Conservation (phyloP, 768 basidiomycete genomes). For the Rhodosporidiobolus odoratus region DNA sequence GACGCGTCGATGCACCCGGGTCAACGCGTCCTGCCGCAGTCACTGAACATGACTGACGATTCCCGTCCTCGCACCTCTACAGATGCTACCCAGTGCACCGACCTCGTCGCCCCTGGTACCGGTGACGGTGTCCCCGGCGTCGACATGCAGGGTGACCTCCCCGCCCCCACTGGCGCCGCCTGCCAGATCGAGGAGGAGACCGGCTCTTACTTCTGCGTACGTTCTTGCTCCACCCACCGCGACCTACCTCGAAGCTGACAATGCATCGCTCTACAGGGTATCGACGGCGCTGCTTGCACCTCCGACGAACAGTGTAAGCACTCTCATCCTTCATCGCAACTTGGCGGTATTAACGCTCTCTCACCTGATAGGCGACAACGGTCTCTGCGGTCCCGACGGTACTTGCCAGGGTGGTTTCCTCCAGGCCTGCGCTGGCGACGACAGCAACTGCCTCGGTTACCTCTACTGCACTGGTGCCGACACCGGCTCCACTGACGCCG, state of each 20-base stretch:
- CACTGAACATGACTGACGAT: background rate
- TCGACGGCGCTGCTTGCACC: conserved; percentile 20
- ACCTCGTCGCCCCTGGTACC: conserved; percentile 11
- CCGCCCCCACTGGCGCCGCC: conserved; percentile 4
- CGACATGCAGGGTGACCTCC: conserved; percentile 15
- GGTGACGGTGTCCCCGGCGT: background rate
- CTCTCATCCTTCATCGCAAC: background rate
- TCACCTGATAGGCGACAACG: conserved; percentile 17
- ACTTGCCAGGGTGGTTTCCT: conserved; percentile 19
- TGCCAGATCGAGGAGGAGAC: conserved; percentile 19
- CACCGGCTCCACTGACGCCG: background rate
- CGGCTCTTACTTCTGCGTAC: conserved; percentile 24
- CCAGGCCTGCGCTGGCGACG: background rate
- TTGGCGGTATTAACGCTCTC: background rate
- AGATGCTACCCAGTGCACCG: conserved; percentile 14
- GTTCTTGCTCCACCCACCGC: too few relatives aligned
- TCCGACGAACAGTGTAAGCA: conserved; percentile 4
- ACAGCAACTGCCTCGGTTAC: conserved; percentile 18
- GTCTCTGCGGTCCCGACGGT: conserved; percentile 2
- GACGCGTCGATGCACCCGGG: too few relatives aligned
- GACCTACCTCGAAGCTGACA: too few relatives aligned
- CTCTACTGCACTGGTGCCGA: conserved; percentile 16
- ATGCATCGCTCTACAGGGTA: too few relatives aligned
- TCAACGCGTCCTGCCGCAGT: too few relatives aligned
- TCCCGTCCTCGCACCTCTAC: conserved; percentile 40